Percentiles rank a stretch among this genome's conserved stretches.
Evolutionary conservation across 352 stramenopile species (phyloP).

Genomic region (Pythium monospermum): DNA sequence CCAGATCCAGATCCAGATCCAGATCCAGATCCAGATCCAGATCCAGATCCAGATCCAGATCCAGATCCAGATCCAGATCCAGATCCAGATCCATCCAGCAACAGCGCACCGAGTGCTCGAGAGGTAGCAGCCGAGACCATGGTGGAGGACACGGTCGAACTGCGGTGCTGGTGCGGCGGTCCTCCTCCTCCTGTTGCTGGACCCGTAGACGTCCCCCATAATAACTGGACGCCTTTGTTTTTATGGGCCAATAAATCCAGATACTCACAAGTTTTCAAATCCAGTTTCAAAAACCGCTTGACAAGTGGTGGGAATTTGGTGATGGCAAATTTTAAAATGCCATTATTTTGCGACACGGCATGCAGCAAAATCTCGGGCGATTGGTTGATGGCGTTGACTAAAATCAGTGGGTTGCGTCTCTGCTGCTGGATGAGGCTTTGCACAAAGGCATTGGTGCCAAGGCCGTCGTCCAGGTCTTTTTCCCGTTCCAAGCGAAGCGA

Average conservation of each 20-base stretch:
- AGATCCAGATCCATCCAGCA: too few species aligned
- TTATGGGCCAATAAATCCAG: constrained; percentile 44
- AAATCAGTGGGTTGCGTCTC: constrained; percentile 44
- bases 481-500: constrained; percentile 21
- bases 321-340: constrained; percentile 68
- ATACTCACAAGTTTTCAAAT: constrained; percentile 48
- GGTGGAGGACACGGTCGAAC: too few species aligned
- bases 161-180: too few species aligned
- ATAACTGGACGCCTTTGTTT: constrained; percentile 49
- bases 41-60: too few species aligned
- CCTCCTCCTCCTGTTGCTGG: too few species aligned
- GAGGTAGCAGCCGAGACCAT: too few species aligned
- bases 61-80: too few species aligned
- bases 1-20: too few species aligned
- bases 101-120: too few species aligned
- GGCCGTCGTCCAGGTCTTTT: constrained; percentile 20
- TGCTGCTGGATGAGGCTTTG: constrained; percentile 45
- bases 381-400: constrained; percentile 59
- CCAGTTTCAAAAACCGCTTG: constrained; percentile 62
- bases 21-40: too few species aligned
- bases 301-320: constrained; percentile 57
- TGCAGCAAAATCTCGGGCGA: constrained; percentile 62
- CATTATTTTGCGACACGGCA: constrained; percentile 51
- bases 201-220: too few species aligned
- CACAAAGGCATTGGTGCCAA: constrained; percentile 28